phyloP scores from a whole-genome alignment of 2,329 filamentous ascomycete species.

The Talaromyces sp. region DNA sequence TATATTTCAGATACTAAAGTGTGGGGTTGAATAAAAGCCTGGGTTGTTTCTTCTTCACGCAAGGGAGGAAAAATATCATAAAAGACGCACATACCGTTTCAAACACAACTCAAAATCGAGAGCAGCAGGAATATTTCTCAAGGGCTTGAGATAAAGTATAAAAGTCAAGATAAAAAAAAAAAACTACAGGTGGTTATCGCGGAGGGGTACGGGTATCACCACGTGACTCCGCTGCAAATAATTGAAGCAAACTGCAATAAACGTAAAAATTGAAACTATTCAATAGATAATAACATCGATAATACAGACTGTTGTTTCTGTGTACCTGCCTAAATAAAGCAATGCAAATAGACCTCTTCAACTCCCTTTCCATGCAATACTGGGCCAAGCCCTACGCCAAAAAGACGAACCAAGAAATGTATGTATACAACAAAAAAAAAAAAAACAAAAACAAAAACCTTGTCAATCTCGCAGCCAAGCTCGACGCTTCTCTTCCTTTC shows the following conservation, averaged over 20 bases:
- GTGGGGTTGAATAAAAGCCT: background rate
- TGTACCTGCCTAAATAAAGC: background rate
- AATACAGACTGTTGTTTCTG: background rate
- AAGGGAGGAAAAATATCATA: background rate
- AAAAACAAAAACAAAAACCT: background rate
- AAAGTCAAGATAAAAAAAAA: background rate
- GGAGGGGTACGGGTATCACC: constrained; percentile 13
- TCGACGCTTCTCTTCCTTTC: constrained; percentile 89
- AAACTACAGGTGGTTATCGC: background rate
- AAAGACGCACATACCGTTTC: background rate
- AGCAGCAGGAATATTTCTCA: background rate
- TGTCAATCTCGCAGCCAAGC: constrained; percentile 82
- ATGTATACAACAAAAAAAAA: background rate
- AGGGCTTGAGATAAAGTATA: background rate
- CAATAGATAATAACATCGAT: background rate
- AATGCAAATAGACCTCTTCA: background rate
- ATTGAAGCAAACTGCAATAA: background rate
- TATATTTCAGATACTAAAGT: background rate
- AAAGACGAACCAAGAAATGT: background rate
- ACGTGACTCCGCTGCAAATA: background rate
- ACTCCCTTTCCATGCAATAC: constrained; percentile 12
- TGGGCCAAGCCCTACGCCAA: constrained; percentile 1
- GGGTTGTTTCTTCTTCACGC: background rate
- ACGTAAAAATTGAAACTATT: background rate
- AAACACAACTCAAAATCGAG: background rate